Evolutionary conservation across 164 flowering plant genomes (phyloP), one percentile per base, ranked within the genome.

Genomic region (Umbellularia californica): DNA sequence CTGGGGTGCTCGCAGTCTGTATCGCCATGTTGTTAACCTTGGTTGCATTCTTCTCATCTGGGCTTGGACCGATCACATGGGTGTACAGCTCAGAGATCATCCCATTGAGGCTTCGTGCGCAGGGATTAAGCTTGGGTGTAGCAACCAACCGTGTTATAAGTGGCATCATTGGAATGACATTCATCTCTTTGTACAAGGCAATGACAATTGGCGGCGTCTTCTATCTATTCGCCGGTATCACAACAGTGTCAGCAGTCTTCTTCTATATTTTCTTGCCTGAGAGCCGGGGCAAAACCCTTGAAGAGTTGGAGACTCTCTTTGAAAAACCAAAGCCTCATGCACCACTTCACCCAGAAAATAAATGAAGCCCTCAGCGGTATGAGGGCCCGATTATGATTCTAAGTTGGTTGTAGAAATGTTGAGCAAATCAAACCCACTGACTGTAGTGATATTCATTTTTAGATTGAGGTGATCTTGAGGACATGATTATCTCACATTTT

Each of bases 1-100:
- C 10, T 20, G 87, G 91, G 92, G 92, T 90, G 9, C 11, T 89
- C 1, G 87, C 13, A 2, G 11, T 90, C 66, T 68, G 80, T 66
- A 72, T 89, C n/a, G 2, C 78, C 3, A 75, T 74, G 75, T 82
- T 87, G 0, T n/a, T 87, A 58, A 13, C 82, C 1, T 85, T 50
- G 79, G 89, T 88, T 0, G 82, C 88, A n/a, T 35, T 73, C 5
- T 91, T 89, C 79, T 87, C 93, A 0, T 86, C 87, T 3, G 93
- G 93, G 23, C 12, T 87, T 82, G 93, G 96, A 0, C 96, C 96
- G 13, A 84, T 91, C 63, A 69, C 92, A 15, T 88, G 94, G 91
- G 93, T 91, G 4, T 90, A 90, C 74, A 84, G 84, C 65, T 86
- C 92, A 0, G 92, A 91, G 85, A 82, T 91, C 19, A 85, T 86